Evolutionary conservation across 1,139 yeast species (phyloP), one percentile per base, ranked within the genome.

Genomic region (Pichia kudriavzevii): DNA sequence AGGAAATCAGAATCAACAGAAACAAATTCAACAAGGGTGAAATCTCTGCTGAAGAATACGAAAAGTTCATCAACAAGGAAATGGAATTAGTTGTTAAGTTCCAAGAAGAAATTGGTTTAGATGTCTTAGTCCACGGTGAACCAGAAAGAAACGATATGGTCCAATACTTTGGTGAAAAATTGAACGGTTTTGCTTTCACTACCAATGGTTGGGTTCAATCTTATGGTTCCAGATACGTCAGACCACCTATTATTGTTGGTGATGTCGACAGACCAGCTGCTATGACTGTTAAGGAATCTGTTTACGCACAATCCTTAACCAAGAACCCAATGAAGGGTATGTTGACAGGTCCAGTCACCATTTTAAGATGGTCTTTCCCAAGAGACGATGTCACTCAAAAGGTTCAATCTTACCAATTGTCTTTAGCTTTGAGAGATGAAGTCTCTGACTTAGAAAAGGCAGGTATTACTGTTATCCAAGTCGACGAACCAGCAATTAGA

Each of bases 141-240:
- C 98, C 98, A 67, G 98, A 93, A 78, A 84, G 98, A 80, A 91
- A 91, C 72, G 98, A 91, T 74, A 91, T 91, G 98, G 98, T 91
- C 60, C 98, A 91, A 75, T 91, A 91, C 80, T 91, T 91, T 53
- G 98, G 98, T 75, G 98, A 91, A 74, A 87, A 85, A 75, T 75
- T 91, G 64, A 82, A 84, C 63, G 98, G 98, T 65, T 91, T 83
- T 65, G 95, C 94, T 53, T 91, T 91, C 78, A 91, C 98, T 67
- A 74, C 84, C 56, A 85, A 85, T 77, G 98, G 98, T 70, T 91
- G 98, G 98, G 98, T 91, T 56, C 98, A 91, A 77, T 91, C 98
- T 53, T 91, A 88, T 67, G 98, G 98, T 75, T 88, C 98, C 52
- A 84, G 98, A 75, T 91, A 91, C 69, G 98, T 91, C 55, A 87